phyloP scores from a whole-genome alignment of 2,329 filamentous ascomycete genomes.

The Talaromyces verruculosus region DNA sequence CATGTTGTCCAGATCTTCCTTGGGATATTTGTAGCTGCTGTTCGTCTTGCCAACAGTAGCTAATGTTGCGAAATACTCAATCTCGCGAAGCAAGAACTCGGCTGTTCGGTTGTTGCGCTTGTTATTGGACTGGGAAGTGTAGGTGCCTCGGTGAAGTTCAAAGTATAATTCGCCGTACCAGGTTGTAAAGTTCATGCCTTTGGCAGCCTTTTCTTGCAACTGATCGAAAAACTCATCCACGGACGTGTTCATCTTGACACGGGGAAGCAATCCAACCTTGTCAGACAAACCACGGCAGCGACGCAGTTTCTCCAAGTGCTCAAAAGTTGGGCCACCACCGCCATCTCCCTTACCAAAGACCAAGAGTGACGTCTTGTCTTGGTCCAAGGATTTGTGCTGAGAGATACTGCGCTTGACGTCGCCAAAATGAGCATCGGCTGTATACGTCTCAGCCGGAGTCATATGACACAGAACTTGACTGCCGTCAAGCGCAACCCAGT shows the following conservation, averaged over 20 bases:
- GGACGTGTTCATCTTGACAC: constrained; percentile 82
- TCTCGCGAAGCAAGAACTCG: constrained; percentile 79
- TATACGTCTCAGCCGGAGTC: constrained; percentile 94
- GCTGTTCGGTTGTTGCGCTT: constrained; percentile 89
- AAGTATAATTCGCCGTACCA: constrained; percentile 99
- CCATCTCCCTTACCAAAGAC: constrained; percentile 97
- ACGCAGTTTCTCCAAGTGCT: constrained; percentile 91
- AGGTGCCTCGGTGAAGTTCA: constrained; percentile 93
- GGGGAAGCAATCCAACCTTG: constrained; percentile 76
- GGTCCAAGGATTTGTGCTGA: constrained; percentile 93
- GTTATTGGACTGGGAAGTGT: constrained; percentile 96
- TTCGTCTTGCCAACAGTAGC: constrained; percentile 68
- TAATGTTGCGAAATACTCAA: constrained; percentile 84
- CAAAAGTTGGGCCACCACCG: constrained; percentile 89
- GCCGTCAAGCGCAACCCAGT: constrained; percentile 94
- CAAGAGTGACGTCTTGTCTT: constrained; percentile 84
- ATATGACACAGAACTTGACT: constrained; percentile 98
- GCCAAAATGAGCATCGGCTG: constrained; percentile 88
- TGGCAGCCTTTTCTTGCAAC: constrained; percentile 72
- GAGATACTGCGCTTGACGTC: constrained; percentile 86
- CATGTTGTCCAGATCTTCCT: constrained; percentile 89
- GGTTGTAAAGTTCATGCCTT: constrained; percentile 73
- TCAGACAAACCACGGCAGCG: constrained; percentile 90
- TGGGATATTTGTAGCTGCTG: constrained; percentile 78
- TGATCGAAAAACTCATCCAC: constrained; percentile 93